Evolutionary conservation across 1,284 basidiomycete species (phyloP), one percentile per base, ranked within the genome.

Genomic region (Neolentinus lepideus): DNA sequence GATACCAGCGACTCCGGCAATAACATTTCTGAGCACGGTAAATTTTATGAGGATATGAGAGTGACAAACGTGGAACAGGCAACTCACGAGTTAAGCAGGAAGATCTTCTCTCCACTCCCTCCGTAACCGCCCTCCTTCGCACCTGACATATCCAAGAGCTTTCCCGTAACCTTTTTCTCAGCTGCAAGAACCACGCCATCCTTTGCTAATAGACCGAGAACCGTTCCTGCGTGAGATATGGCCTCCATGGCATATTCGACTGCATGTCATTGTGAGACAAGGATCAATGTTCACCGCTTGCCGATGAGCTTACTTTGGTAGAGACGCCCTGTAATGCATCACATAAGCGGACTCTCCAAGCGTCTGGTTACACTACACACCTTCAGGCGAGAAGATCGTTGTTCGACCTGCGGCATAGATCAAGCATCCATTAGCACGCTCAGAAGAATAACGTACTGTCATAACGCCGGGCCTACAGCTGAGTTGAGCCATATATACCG

Each of bases 241-340:
- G 94, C 94, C 69, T 98, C 94, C 94, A 98, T 98, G 53, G 94
- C 94, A 83, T 98, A 98, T 75, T 98, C 94, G 75, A 98, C 94
- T 94, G 69, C 43, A 58, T 50, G 54, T 54, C 27, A 56, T 10
- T 52, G 54, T 51, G 45, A 14, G 38, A 43, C 19, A 26, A 3
- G 47, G 8, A 50, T 8, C 6, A 8, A 25, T 4, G 12, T 25
- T 6, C 27, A 22, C 9, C 4, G 22, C 27, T n/a, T 22, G 22
- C 14, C 21, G 22, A 25, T 55, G 56, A 38, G 25, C 84, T 70
- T 66, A 94, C 92, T 92, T 78, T 94, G 92, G 71, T 93, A 94
- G 59, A 94, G 74, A 62, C 92, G 88, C 62, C 92, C 92, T 94
- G 61, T 9, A 53, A 19, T 31, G 35, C 31, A 43, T 47, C 43